phyloP scores from a whole-genome alignment of 163 green algal genomes.

The Scenedesmus sp. region DNA sequence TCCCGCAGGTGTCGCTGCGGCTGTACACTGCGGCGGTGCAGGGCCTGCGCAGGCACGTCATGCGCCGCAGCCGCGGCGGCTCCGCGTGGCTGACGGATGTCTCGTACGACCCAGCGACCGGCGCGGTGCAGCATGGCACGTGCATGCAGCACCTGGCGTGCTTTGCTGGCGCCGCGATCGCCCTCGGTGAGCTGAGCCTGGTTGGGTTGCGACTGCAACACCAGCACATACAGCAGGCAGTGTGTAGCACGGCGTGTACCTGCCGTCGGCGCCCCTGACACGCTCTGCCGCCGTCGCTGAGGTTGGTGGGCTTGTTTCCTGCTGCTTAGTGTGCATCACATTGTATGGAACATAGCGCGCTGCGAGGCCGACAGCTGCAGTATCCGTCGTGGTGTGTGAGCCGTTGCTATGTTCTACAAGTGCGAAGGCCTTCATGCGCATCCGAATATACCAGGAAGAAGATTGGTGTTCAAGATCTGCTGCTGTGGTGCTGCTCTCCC shows the following conservation, averaged over 20 bases:
- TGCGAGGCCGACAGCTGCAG: too few relatives aligned
- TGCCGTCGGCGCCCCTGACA: neutral
- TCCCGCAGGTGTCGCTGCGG: constrained; percentile 46
- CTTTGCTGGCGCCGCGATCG: neutral
- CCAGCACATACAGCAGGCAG: neutral
- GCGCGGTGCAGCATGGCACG: neutral
- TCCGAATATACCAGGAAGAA: constrained; percentile 49
- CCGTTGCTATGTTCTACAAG: too few relatives aligned
- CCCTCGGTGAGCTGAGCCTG: neutral
- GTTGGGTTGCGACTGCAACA: too few relatives aligned
- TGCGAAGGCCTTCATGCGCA: constrained; percentile 84
- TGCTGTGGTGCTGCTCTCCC: neutral
- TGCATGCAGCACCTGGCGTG: neutral
- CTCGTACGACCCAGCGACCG: neutral
- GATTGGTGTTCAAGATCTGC: neutral
- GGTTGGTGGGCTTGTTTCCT: too few relatives aligned
- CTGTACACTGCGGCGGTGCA: constrained; percentile 71
- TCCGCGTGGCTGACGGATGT: neutral
- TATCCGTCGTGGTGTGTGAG: too few relatives aligned
- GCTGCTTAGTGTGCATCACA: too few relatives aligned
- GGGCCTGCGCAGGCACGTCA: constrained; percentile 60
- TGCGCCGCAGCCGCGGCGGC: neutral
- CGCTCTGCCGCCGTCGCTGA: too few relatives aligned
- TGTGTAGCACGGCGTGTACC: neutral
- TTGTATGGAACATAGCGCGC: too few relatives aligned